Percentiles rank a stretch among this genome's conserved stretches.
Conservation (phyloP, 352 stramenopile species). For the Phytophthora pseudosyringae region DNA sequence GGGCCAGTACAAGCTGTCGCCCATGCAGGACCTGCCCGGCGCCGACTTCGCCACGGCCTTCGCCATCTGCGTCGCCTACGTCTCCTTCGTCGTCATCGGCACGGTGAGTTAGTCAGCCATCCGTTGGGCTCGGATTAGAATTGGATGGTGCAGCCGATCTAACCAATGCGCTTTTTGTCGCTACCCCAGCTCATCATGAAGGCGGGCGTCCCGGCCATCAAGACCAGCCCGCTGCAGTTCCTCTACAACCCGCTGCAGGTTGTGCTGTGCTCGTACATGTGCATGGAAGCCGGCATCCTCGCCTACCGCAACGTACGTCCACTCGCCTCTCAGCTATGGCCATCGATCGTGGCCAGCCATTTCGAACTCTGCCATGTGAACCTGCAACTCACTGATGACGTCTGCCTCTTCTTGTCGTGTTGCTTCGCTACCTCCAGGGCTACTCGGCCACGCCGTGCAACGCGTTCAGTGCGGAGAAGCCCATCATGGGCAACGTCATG, state of each 20-base stretch:
- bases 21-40: constrained; percentile 47
- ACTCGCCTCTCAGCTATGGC: neutral
- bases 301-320: constrained; percentile 87
- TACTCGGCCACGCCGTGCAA: constrained; percentile 96
- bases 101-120: constrained; percentile 42
- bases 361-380: neutral
- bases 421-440: constrained; percentile 32
- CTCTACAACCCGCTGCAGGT: constrained; percentile 98
- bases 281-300: constrained; percentile 92
- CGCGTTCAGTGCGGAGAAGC: constrained; percentile 86
- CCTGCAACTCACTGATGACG: constrained; percentile 1
- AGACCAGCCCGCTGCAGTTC: constrained; percentile 91
- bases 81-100: constrained; percentile 73
- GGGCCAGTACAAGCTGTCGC: constrained; percentile 54
- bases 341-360: neutral
- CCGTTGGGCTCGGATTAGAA: constrained; percentile 16
- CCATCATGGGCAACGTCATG: constrained; percentile 94
- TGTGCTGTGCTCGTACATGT: constrained; percentile 97
- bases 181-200: constrained; percentile 67
- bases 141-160: constrained; percentile 16
- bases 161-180: neutral
- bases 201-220: constrained; percentile 69
- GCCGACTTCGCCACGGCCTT: constrained; percentile 65
- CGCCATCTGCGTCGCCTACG: constrained; percentile 65
- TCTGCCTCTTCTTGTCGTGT: constrained; percentile 1